Evolutionary conservation across 2,329 filamentous ascomycete genomes (phyloP).

Genomic region (Exserohilum rostratum): DNA sequence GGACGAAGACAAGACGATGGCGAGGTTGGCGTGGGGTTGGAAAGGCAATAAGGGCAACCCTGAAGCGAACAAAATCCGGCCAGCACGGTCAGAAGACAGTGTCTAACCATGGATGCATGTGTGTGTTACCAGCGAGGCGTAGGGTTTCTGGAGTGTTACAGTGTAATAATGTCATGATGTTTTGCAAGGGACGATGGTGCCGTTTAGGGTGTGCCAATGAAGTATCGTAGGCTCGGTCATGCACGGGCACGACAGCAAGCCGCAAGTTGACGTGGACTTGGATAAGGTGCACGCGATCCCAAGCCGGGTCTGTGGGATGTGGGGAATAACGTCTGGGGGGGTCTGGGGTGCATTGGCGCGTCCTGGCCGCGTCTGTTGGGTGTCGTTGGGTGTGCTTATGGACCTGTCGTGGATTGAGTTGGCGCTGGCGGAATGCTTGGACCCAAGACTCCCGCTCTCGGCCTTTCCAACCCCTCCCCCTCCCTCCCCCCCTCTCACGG

Average conservation of each 20-base stretch:
- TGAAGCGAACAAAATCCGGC: constrained; percentile 16
- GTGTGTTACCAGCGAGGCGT: background rate
- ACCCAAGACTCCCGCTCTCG: constrained; percentile 28
- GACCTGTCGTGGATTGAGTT: constrained; percentile 1
- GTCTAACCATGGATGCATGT: background rate
- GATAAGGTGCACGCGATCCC: background rate
- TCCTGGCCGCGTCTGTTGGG: constrained; percentile 8
- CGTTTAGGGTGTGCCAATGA: background rate
- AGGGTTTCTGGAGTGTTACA: background rate
- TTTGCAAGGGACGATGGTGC: background rate
- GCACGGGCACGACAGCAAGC: background rate
- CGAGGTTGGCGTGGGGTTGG: constrained; percentile 33
- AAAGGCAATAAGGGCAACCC: constrained; percentile 24
- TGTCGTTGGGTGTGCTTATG: too few species aligned
- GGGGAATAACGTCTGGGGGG: background rate
- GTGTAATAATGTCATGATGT: constrained; percentile 5
- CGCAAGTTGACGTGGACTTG: background rate
- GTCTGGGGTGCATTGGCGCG: constrained; percentile 21
- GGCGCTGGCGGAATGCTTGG: constrained; percentile 26
- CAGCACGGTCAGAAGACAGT: constrained; percentile 4
- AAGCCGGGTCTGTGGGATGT: background rate
- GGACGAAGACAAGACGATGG: constrained; percentile 43
- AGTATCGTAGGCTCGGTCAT: background rate
- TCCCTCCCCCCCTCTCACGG: background rate
- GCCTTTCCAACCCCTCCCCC: background rate